These are phyloP conservation scores for Phlebiopsis gigantea DNA, from an alignment of 768 basidiomycete genomes.

Conservation along the genomic window DNA sequence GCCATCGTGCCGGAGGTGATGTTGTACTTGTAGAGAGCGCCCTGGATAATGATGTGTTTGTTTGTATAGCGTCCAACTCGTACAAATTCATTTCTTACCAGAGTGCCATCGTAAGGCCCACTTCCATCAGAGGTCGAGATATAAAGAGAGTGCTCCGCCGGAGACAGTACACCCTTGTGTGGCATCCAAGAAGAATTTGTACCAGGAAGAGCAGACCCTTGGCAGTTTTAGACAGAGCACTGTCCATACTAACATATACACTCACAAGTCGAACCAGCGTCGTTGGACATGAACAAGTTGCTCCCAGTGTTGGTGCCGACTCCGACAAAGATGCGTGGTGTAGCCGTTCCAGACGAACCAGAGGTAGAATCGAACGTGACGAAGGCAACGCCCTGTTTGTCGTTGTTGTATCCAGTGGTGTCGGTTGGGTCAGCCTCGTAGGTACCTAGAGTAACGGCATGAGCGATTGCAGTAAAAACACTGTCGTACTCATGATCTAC, in stretches of 20 bases:
- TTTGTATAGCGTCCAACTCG: too few species aligned
- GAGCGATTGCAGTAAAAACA: background rate
- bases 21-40: slow-evolving; percentile 35
- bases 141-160: slow-evolving; percentile 50
- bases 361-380: slow-evolving; percentile 60
- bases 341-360: slow-evolving; percentile 46
- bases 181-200: slow-evolving; percentile 54
- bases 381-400: slow-evolving; percentile 45
- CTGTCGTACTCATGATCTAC: slow-evolving; percentile 7
- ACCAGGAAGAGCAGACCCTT: slow-evolving; percentile 54
- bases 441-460: slow-evolving; percentile 32
- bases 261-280: slow-evolving; percentile 55
- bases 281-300: slow-evolving; percentile 52
- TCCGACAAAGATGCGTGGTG: slow-evolving; percentile 63
- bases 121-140: slow-evolving; percentile 59
- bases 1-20: slow-evolving; percentile 50
- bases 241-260: background rate
- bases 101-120: slow-evolving; percentile 55
- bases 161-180: slow-evolving; percentile 63
- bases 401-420: slow-evolving; percentile 34
- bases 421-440: slow-evolving; percentile 51
- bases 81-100: slow-evolving; percentile 4
- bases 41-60: slow-evolving; percentile 14
- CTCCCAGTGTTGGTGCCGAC: slow-evolving; percentile 51
- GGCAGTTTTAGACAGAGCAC: background rate